A percentile compares a stretch with the other conserved stretches of the same genome.
Evolutionary conservation across 2,329 filamentous ascomycete genomes (phyloP).

Genomic region (Scorias spongiosa): DNA sequence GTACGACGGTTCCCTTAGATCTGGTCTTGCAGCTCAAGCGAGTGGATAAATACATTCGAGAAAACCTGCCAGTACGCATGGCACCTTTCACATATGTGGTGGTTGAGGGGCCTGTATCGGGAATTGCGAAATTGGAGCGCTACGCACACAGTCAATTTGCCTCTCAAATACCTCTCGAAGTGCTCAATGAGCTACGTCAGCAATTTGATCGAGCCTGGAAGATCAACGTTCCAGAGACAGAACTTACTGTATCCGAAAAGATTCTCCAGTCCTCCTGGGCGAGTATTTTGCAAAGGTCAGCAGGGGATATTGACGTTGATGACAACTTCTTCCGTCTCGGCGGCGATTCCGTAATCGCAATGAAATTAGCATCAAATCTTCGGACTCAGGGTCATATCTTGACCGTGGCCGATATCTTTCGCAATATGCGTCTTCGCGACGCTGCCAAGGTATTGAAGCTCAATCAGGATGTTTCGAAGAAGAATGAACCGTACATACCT

Average conservation of each 20-base stretch:
- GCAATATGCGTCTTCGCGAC: constrained; percentile 8
- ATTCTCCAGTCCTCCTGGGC: constrained; percentile 19
- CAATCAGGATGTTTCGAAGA: too few species aligned
- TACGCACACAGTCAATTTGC: neutral
- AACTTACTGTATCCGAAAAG: constrained; percentile 10
- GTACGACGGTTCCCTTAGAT: neutral
- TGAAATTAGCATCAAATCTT: constrained; percentile 28
- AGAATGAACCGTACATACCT: too few species aligned
- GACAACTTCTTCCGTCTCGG: constrained; percentile 32
- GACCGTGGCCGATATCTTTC: constrained; percentile 30
- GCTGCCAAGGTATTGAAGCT: neutral
- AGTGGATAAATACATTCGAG: neutral
- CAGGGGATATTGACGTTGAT: constrained; percentile 7
- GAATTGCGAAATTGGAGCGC: neutral
- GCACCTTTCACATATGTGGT: neutral
- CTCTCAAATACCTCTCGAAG: neutral
- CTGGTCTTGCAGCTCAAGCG: neutral
- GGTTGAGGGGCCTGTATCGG: neutral
- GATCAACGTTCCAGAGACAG: neutral
- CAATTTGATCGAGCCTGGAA: neutral
- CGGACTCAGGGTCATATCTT: constrained; percentile 22
- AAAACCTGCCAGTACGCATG: neutral
- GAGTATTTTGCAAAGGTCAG: constrained; percentile 14
- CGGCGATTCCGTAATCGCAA: constrained; percentile 32
- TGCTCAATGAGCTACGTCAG: neutral